phyloP scores from a whole-genome alignment of 139 green algal species.

The Volvox reticuliferus region DNA sequence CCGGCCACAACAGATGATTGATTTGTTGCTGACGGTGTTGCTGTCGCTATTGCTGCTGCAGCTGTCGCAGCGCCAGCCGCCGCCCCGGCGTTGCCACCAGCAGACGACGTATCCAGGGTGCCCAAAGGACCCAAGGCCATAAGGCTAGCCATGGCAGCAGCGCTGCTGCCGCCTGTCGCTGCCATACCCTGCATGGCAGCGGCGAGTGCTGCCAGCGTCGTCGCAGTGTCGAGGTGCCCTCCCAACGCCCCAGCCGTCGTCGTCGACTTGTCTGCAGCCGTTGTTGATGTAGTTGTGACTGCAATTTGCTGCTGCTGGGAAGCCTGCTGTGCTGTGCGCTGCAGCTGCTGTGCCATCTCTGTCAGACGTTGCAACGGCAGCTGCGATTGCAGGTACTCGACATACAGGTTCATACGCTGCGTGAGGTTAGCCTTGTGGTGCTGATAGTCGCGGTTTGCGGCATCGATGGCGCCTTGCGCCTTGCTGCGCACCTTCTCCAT shows the following conservation, averaged over 20 bases:
- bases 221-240: conserved; percentile 28
- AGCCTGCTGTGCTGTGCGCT: conserved; percentile 41
- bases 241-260: conserved; percentile 17
- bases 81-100: not conserved
- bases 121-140: conserved; percentile 22
- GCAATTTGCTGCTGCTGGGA: conserved; percentile 35
- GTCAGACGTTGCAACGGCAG: conserved; percentile 64
- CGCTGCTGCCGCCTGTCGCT: not conserved
- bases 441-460: conserved; percentile 85
- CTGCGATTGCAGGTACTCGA: conserved; percentile 74
- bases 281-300: not conserved
- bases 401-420: conserved; percentile 74
- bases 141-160: not conserved
- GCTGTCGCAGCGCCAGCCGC: not conserved
- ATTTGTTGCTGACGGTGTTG: not conserved
- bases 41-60: not conserved
- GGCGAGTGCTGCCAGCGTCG: not conserved
- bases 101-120: conserved; percentile 1
- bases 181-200: conserved; percentile 14
- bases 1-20: not conserved
- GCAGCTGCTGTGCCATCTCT: conserved; percentile 62
- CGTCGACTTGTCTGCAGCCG: conserved; percentile 6
- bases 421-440: conserved; percentile 69
- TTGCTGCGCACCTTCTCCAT: conserved; percentile 87
- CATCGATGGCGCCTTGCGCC: conserved; percentile 86